These are phyloP conservation scores for Vitis amurensis DNA, from an alignment of 164 flowering plant genomes.

Conservation along the genomic window DNA sequence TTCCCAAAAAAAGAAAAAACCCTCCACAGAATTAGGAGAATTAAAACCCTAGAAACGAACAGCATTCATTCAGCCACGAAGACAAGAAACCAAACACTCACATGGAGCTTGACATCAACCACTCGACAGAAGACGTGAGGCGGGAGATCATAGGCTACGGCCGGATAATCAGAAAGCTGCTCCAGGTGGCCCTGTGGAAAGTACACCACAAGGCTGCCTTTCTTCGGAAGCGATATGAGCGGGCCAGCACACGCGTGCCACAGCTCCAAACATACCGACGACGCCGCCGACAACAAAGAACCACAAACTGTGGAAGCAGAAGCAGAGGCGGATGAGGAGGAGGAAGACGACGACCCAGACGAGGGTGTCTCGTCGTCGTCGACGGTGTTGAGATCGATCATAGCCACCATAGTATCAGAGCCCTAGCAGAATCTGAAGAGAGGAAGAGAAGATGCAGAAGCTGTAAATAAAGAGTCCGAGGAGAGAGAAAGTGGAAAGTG, in stretches of 20 bases:
- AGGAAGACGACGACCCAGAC: constrained; percentile 20
- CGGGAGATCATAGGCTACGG: constrained; percentile 47
- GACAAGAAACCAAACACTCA: constrained; percentile 23
- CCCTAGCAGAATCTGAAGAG: no score
- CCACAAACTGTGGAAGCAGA: constrained; percentile 14
- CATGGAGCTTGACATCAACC: constrained; percentile 83
- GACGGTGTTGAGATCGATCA: constrained; percentile 74
- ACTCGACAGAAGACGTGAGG: constrained; percentile 93
- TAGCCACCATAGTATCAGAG: constrained; percentile 36
- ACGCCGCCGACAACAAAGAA: constrained; percentile 15
- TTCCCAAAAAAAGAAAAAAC: background rate
- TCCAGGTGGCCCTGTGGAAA: constrained; percentile 95
- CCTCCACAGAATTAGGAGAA: background rate
- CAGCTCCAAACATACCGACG: constrained; percentile 82
- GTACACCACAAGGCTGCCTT: constrained; percentile 79
- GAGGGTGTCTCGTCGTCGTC: constrained; percentile 51
- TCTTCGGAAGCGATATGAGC: constrained; percentile 76
- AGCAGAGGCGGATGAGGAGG: constrained; percentile 38
- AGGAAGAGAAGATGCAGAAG: background rate
- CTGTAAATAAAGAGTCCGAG: background rate
- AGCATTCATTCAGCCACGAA: background rate
- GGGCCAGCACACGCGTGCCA: constrained; percentile 99
- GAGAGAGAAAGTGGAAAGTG: background rate
- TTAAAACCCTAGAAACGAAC: background rate
- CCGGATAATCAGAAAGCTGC: constrained; percentile 40